A percentile compares a stretch with the other conserved stretches of the same genome.
Conservation (phyloP, 495 filamentous ascomycete species). For the Apiosordaria backusii region DNA sequence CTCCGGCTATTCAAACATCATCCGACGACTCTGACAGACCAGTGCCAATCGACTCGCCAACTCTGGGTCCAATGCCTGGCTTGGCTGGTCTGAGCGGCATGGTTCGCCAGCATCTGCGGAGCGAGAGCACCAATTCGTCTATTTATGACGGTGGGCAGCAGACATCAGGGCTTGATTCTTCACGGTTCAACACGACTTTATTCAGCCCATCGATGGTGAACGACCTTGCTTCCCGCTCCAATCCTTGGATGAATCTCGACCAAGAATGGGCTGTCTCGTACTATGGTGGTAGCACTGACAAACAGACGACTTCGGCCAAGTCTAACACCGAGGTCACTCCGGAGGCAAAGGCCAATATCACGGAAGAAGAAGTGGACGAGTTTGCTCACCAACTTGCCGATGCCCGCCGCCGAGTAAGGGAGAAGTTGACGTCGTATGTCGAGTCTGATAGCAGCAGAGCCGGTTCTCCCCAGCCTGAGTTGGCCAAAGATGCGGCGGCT, state of each 20-base stretch:
- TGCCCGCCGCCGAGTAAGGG: slow-evolving; percentile 71
- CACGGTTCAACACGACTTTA: slow-evolving; percentile 38
- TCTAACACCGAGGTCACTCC: slow-evolving; percentile 24
- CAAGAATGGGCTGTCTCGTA: slow-evolving; percentile 44
- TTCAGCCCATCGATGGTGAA: slow-evolving; percentile 21
- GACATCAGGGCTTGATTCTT: slow-evolving; percentile 30
- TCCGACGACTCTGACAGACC: slow-evolving; percentile 25
- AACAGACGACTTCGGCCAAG: slow-evolving; percentile 15
- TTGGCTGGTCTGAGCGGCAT: slow-evolving; percentile 69
- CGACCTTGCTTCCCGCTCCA: slow-evolving; percentile 37
- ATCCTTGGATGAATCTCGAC: slow-evolving; percentile 54
- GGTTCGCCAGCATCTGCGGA: slow-evolving; percentile 81
- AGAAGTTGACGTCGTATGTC: slow-evolving; percentile 70
- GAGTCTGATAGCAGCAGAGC: slow-evolving; percentile 57
- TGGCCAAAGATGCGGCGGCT: slow-evolving; percentile 42
- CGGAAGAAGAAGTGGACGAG: slow-evolving; percentile 62
- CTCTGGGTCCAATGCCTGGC: slow-evolving; percentile 51
- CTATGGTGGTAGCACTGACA: slow-evolving; percentile 19
- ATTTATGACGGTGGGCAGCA: slow-evolving; percentile 51
- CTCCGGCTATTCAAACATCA: slow-evolving; percentile 19
- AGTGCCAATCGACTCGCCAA: slow-evolving; percentile 68
- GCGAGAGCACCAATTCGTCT: slow-evolving; percentile 76
- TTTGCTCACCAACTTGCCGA: slow-evolving; percentile 78
- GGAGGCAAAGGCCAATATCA: slow-evolving; percentile 32
- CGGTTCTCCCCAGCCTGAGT: slow-evolving; percentile 50